Evolutionary conservation across 2,329 filamentous ascomycete species (phyloP), one percentile per base, ranked within the genome.

Genomic region (Fusarium heterosporum): DNA sequence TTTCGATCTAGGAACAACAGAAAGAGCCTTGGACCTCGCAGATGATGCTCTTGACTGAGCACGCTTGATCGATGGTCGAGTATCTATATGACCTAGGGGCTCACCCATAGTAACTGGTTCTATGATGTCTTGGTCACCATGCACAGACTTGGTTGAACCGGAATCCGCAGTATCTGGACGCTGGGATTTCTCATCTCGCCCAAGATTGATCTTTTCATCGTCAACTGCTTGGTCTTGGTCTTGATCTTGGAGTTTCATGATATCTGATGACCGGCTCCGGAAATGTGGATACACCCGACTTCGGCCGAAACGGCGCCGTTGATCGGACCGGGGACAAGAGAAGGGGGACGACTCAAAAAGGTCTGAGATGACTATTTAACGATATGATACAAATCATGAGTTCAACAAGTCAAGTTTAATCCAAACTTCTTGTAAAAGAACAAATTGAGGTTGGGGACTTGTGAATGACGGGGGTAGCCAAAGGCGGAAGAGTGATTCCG

Each of bases 1-100:
- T 57, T 79, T 70, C 1, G 77, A 73, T 30, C 81, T 77, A 28
- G 84, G 80, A 14, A 87, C 74, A 42, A 85, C 66, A n/a, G 61
- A 64, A 22, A 70, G 45, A 6, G 77, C 56, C n/a, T 76, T 75
- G 8, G 82, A 81, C 34, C 77, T 75, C 9, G 74, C 69, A 8
- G 80, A 82, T 0, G 82, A 81, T 14, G 76, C 72, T 29, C 75
- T 77, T 13, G 80, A 79, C 46, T 62, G 61, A 11, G 63, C 68
- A 42, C 55, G 67, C 32, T 52, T 69, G 28, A 45, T 28, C 12
- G 71, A 72, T 41, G 45, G 53, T 16, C 63, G 58, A 25, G 71
- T 68, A 29, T 71, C 65, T 52, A 72, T 68, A 25, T 71, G 63
- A 14, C 71, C 71, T 11, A 71, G 29, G 10, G 61, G 59, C 29